phyloP scores from a whole-genome alignment of 805 yeast species.

The Candida manassasensis region DNA sequence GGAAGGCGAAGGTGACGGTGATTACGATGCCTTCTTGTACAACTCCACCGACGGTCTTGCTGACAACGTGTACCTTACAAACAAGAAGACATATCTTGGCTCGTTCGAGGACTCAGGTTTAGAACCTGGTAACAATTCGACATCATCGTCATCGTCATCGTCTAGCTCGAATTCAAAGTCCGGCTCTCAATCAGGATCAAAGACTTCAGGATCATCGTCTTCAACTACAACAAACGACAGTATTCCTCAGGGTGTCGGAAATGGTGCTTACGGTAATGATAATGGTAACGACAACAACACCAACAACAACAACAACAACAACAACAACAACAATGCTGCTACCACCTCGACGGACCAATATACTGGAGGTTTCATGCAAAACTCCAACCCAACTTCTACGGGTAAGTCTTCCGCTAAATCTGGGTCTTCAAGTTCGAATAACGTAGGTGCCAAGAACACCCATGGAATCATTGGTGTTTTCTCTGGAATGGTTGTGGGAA shows the following conservation, averaged over 20 bases:
- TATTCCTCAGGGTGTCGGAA: constrained; percentile 8
- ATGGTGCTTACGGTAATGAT: constrained; percentile 2
- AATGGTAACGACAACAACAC: neutral
- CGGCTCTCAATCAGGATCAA: constrained; percentile 6
- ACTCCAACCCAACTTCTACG: constrained; percentile 15
- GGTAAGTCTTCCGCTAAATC: constrained; percentile 11
- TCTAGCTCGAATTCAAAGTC: neutral
- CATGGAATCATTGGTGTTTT: constrained; percentile 15
- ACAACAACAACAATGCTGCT: constrained; percentile 4
- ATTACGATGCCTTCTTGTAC: constrained; percentile 45
- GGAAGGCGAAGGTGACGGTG: constrained; percentile 34
- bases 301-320: constrained; percentile 2
- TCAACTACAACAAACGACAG: neutral
- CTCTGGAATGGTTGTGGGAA: constrained; percentile 18
- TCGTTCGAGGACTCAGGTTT: constrained; percentile 62
- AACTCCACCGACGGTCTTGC: constrained; percentile 40
- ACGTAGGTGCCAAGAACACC: constrained; percentile 1
- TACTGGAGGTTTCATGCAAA: constrained; percentile 38
- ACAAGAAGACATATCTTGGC: constrained; percentile 57
- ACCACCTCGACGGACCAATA: constrained; percentile 9
- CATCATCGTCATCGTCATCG: constrained; percentile 12
- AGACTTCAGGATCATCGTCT: constrained; percentile 6
- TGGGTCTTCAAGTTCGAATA: constrained; percentile 9
- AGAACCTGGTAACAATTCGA: constrained; percentile 42
- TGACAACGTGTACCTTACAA: constrained; percentile 50